Evolutionary conservation across 2,329 filamentous ascomycete genomes (phyloP), one percentile per base, ranked within the genome.

Genomic region (Xylaria sp.): DNA sequence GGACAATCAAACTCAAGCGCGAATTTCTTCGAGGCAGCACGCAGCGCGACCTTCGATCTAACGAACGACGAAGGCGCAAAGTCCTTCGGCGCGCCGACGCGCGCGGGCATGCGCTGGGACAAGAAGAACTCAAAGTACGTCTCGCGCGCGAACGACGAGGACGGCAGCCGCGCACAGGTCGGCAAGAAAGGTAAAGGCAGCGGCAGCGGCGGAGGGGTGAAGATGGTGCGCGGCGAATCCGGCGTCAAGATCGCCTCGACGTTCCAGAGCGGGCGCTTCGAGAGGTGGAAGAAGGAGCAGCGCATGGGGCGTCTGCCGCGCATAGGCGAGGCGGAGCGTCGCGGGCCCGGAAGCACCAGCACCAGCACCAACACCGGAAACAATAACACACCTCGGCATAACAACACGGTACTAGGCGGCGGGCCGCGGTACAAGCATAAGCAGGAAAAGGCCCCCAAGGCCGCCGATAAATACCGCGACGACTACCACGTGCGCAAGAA

Each of bases 71-170:
- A 98, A 74, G 88, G 88, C 12, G 89, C 89, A 75, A 92, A 93
- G 78, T 87, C 89, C 1, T 97, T 98, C 79, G 94, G 90, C 70
- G 90, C 93, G 75, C 89, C 94, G 2, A 88, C 90, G 56, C 91
- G 90, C 75, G 82, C 90, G 58, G 88, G 90, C 73, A 91, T 97
- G 90, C 91, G 96, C 73, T 99, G 96, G 96, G 96, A 99, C 84
- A 95, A 97, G 84, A 97, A 97, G 81, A 89, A 90, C 77, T 97
- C 93, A 83, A 98, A 98, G 82, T 99, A 98, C 83, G 95, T 99
- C 44, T 86, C 93, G 13, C 89, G 93, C 44, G 90, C 90, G 75
- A 98, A 99, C 85, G 96, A 99, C 82, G 93, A 97, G 75, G 97
- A 99, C 82, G 96, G 96, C 48, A 97, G 89, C 37, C 90, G 90